Base-by-base conservation (phyloP, 768 basidiomycete genomes). In the Boletus reticuloceps region DNA sequence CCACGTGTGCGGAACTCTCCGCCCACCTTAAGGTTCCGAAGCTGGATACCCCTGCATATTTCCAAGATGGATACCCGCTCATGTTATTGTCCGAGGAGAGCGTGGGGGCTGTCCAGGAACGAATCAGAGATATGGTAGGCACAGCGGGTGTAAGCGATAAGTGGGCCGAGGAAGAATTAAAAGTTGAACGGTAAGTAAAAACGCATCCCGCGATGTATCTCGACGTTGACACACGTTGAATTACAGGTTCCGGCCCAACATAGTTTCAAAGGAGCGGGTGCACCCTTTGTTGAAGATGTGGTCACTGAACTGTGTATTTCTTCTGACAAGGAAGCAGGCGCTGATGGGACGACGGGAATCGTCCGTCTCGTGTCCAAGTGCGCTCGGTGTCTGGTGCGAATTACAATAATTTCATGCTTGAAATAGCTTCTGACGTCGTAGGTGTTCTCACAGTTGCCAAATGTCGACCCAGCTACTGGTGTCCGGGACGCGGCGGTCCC, bases 51-150 rank as follows among this genome's bases (percentile, higher is more conserved):
- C 79, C 77, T 14, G 72, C 81, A 6, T 73, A 79, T 55, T 89
- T 79, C 66, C 86, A 90, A 68, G 89, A 91, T 58, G 83, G 81
- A 51, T 91, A 82, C 64, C 89, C 89, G 1, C 62, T 92, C 47
- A 70, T 89, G 34, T 63, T 91, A 7, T 72, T 87, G 27, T 86
- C 85, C 22, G 81, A 86, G 66, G 85, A 91, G 71, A 86, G 83
- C 62, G 75, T 85, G 59, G 65, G 52, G 29, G 76, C 76, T 36
- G 67, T 90, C 34, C 77, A 84, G 59, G 69, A 74, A 50, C 77
- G 78, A 44, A 68, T 82, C 47, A 73, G 75, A 58, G 63, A 63
- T 44, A 74, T 78, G 66, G 76, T 80, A 38, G 81, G 80, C 45
- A 70, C 61, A 53, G 80, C 77, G 65, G 79, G 78, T 5, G 74